These are phyloP conservation scores for Leucocoprinus sp. DNA, from an alignment of 768 basidiomycete species.

Conservation along the genomic window DNA sequence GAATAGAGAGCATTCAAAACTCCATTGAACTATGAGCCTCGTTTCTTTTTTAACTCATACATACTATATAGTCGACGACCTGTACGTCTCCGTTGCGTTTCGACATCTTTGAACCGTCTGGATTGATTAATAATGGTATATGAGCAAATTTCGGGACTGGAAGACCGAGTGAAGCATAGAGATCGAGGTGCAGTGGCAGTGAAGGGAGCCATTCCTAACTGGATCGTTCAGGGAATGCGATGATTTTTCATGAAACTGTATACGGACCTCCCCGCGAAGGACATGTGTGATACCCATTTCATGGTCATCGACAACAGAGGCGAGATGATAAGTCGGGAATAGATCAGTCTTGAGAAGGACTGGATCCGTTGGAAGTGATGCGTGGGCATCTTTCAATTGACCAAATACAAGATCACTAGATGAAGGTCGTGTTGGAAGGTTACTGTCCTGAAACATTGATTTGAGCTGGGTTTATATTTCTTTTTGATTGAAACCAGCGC, in stretches of 20 bases:
- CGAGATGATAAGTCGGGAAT: slow-evolving; percentile 95
- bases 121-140: slow-evolving; percentile 82
- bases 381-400: slow-evolving; percentile 60
- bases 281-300: slow-evolving; percentile 97
- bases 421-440: slow-evolving; percentile 40
- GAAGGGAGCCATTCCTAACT: slow-evolving; percentile 93
- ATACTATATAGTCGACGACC: slow-evolving; percentile 80
- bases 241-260: not conserved
- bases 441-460: slow-evolving; percentile 40
- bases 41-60: slow-evolving; percentile 12
- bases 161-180: slow-evolving; percentile 74
- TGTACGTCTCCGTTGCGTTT: slow-evolving; percentile 88
- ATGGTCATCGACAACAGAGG: slow-evolving; percentile 92
- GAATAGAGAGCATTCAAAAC: not conserved
- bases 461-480: no score
- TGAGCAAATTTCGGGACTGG: slow-evolving; percentile 80
- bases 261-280: slow-evolving; percentile 77
- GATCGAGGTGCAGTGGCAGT: slow-evolving; percentile 80
- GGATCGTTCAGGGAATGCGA: not conserved
- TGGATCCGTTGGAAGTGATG: slow-evolving; percentile 80
- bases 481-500: not conserved
- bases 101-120: slow-evolving; percentile 90
- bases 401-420: slow-evolving; percentile 74
- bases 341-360: slow-evolving; percentile 87
- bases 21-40: not conserved